Evolutionary conservation across 1,284 basidiomycete species (phyloP).

Genomic region (Cutaneotrichosporon cavernicola): DNA sequence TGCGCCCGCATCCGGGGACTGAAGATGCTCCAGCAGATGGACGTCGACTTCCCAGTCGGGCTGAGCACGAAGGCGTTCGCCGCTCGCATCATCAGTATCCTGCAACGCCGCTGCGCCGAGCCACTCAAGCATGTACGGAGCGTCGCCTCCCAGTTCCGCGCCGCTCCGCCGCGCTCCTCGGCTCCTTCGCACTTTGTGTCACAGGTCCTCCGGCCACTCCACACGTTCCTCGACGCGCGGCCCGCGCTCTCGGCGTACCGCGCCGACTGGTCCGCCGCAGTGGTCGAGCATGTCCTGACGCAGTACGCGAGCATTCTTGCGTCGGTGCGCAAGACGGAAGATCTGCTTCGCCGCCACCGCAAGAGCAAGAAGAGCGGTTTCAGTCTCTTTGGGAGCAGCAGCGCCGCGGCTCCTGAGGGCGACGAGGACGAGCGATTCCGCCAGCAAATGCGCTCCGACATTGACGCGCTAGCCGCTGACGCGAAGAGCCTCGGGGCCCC

Average conservation of each 20-base stretch:
- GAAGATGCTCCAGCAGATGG: constrained; percentile 13
- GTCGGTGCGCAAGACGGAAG: constrained; percentile 85
- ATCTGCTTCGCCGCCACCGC: constrained; percentile 76
- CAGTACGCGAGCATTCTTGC: constrained; percentile 62
- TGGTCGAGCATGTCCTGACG: constrained; percentile 72
- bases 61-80: constrained; percentile 50
- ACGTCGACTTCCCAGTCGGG: constrained; percentile 17
- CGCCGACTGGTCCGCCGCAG: constrained; percentile 60
- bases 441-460: constrained; percentile 80
- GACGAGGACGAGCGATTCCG: constrained; percentile 64
- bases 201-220: constrained; percentile 77
- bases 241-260: constrained; percentile 61
- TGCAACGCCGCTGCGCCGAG: constrained; percentile 76
- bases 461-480: constrained; percentile 75
- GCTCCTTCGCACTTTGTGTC: constrained; percentile 83
- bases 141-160: constrained; percentile 78
- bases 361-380: constrained; percentile 78
- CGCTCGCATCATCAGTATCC: constrained; percentile 66
- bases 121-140: constrained; percentile 81
- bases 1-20: constrained; percentile 17
- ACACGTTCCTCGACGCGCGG: constrained; percentile 67
- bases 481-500: constrained; percentile 66
- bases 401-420: constrained; percentile 27
- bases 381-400: constrained; percentile 59
- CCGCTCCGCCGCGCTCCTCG: constrained; percentile 52